phyloP scores from a whole-genome alignment of 345 rosid species.

The Syzygium jambos region DNA sequence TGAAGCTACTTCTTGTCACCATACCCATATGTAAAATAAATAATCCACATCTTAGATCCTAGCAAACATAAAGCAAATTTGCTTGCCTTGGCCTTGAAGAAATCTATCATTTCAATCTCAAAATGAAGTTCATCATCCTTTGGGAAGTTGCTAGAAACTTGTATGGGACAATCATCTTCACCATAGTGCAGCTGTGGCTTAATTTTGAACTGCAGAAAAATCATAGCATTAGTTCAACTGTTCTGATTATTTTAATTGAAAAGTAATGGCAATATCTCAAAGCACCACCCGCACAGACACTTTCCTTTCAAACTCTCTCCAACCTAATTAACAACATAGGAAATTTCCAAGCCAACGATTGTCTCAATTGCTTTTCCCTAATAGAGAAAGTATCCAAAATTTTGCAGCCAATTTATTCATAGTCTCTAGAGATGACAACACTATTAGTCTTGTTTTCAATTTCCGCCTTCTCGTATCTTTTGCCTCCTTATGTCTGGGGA shows the following conservation, averaged over 20 bases:
- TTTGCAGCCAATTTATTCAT: not conserved
- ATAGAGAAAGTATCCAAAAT: not conserved
- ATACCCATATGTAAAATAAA: not conserved
- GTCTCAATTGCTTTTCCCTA: not conserved
- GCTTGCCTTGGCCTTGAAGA: slow-evolving; percentile 78
- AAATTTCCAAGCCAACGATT: not conserved
- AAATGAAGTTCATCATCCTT: slow-evolving; percentile 94
- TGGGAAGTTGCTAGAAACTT: slow-evolving; percentile 59
- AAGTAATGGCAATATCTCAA: not conserved
- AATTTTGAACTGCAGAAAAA: slow-evolving; percentile 71
- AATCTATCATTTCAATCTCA: slow-evolving; percentile 85
- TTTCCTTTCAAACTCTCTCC: not conserved
- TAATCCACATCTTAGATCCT: not conserved
- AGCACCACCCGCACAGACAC: not conserved
- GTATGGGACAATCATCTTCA: slow-evolving; percentile 79
- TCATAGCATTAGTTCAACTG: not conserved
- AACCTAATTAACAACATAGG: not conserved
- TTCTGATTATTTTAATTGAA: not conserved
- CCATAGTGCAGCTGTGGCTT: slow-evolving; percentile 91
- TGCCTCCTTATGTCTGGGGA: not conserved
- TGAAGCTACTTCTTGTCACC: not conserved
- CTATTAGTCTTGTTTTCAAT: not conserved
- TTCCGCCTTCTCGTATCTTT: not conserved
- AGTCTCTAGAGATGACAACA: not conserved
- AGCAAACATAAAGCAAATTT: not conserved